Base-by-base conservation (phyloP, 2,329 filamentous ascomycete species). In the Lojkania enalia region DNA sequence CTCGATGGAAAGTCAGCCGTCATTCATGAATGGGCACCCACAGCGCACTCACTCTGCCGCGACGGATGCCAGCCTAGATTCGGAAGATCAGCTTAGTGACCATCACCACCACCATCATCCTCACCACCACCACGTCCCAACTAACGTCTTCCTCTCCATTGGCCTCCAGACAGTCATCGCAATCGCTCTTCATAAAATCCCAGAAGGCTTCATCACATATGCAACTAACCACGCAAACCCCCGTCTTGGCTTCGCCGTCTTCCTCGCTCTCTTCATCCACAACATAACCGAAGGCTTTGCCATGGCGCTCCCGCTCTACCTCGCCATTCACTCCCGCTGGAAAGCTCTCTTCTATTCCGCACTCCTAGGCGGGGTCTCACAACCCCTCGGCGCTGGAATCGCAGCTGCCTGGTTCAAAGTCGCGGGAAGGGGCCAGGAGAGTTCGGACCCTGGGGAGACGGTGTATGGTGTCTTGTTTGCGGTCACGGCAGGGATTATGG, bases 241-340 rank as follows among this genome's bases (percentile, higher is more conserved):
- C 0, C 77, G 81, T 0, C 82, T 99, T 0, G 94, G 94, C 15
- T 84, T 96, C 70, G 87, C 88, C 40, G 90, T 99, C 42, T 99
- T 99, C 73, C 82, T 97, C 69, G 92, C 94, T 0, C 80, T 99
- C 5, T 96, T 96, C 65, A 92, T 99, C 47, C 94, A 99, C 78
- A 99, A 97, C 73, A 95, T 99, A 61, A 91, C 90, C 20, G 94
- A 99, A 73, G 94, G 94, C 1, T 97, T 97, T 66, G 89, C 91
- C 50, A 87, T 99, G 80, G 90, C 90, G 0, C 74, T 99, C 0
- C 94, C 94, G 0, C 77, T 99, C 0, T 99, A 95, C 70, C 87
- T 99, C 61, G 94, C 94, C 1, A 81, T 96, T 21, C 81, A 86
- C 50, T 92, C 85, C 46, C 86, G 90, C 35, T 74, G 82, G 64